A percentile compares a stretch with the other conserved stretches of the same genome.
Evolutionary conservation across 225 moss, liverwort and hornwort species (phyloP).

Genomic region (Asterella californica): DNA sequence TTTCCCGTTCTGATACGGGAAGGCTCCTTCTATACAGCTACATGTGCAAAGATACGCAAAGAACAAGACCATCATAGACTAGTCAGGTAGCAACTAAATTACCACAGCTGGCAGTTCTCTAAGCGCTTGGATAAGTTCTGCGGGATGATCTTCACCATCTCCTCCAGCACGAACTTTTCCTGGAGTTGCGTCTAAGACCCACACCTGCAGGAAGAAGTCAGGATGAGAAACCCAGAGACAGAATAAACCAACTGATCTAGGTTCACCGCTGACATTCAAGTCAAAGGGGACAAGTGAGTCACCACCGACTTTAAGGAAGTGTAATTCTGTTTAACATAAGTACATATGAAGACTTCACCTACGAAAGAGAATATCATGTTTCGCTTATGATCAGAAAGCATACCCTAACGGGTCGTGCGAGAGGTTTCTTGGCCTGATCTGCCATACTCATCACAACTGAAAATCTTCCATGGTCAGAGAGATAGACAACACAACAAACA

Average conservation of each 20-base stretch:
- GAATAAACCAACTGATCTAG: background rate
- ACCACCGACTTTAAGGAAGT: background rate
- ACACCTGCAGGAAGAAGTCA: slow-evolving; percentile 50
- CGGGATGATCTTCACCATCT: slow-evolving; percentile 91
- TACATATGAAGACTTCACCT: background rate
- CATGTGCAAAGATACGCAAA: background rate
- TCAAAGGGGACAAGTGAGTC: background rate
- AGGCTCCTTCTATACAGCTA: background rate
- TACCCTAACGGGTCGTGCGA: slow-evolving; percentile 87
- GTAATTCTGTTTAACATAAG: background rate
- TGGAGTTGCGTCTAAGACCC: slow-evolving; percentile 97
- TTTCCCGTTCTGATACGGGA: background rate
- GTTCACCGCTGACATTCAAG: background rate
- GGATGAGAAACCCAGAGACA: background rate
- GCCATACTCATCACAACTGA: slow-evolving; percentile 95
- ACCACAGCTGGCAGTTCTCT: slow-evolving; percentile 73
- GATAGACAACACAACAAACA: background rate
- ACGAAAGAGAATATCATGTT: background rate
- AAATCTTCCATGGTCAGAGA: background rate
- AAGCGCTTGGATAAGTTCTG: slow-evolving; percentile 66
- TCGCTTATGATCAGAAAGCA: background rate
- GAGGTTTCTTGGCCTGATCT: slow-evolving; percentile 93
- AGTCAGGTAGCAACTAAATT: background rate
- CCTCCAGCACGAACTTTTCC: slow-evolving; percentile 85
- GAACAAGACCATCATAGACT: background rate